Base-by-base conservation (phyloP, 352 stramenopile genomes). In the Nothophytophthora sp. region DNA sequence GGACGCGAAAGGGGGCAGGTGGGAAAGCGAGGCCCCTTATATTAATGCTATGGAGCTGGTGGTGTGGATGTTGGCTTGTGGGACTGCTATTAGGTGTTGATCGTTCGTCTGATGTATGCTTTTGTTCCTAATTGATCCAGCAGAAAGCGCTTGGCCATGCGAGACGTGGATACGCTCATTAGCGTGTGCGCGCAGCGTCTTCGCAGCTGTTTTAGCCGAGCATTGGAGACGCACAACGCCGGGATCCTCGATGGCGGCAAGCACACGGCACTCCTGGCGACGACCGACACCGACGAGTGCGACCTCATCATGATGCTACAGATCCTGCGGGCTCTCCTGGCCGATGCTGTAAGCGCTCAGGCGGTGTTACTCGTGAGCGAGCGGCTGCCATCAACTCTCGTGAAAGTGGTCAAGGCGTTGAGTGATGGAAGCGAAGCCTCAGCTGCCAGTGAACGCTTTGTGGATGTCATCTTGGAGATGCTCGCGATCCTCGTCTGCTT, bases 401-500 rank as follows among this genome's bases (percentile, higher is more conserved):
- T 86, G 2, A 82, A 84, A 42, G 42, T 79, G 15, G 44, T 79
- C 18, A 81, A 86, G 46, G 73, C 76, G 0, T 45, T 67, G 10
- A 61, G 33, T 38, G 51, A 56, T 32, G 44, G 24, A 42, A 22
- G 19, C 33, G n/a, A 35, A 15, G 29, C 5, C 5, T 16, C 15
- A 16, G 22, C 18, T 29, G 33, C 50, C 10, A n/a, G 37, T 24
- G 25, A 29, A 49, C 32, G 47, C 8, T 7, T 82, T 1, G 55
- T 60, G 0, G 39, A 60, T n/a, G 15, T 60, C 7, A 46, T 68
- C 2, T 16, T 85, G 12, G 42, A 41, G 5, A 48, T 85, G 10
- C 44, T 86, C 5, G 47, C 50, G 7, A 28, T 54, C 9, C 38
- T 72, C 15, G 62, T 80, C 16, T 50, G 42, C 7, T 81, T 64